These are phyloP conservation scores for Rhodotorula sphaerocarpa DNA, from an alignment of 768 basidiomycete genomes.

Conservation along the genomic window DNA sequence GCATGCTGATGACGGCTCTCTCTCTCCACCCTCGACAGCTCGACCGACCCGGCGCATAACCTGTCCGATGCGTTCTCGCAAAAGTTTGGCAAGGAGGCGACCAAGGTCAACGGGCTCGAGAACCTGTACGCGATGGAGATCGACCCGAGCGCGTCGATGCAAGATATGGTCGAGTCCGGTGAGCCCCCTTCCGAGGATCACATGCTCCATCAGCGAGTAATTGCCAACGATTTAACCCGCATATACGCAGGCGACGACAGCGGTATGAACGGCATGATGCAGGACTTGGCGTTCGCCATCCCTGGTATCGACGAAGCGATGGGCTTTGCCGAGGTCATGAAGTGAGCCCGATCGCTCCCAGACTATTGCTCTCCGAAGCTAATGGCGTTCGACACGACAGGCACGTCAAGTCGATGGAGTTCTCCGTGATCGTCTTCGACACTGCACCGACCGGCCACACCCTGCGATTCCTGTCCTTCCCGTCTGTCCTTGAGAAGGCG, in stretches of 20 bases:
- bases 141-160: slow-evolving; percentile 92
- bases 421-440: slow-evolving; percentile 99
- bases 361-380: neutral
- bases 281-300: slow-evolving; percentile 96
- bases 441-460: slow-evolving; percentile 99
- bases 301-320: slow-evolving; percentile 99
- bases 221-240: too few relatives aligned
- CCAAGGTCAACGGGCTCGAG: slow-evolving; percentile 87
- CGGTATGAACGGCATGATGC: slow-evolving; percentile 99
- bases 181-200: slow-evolving; percentile 41
- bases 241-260: slow-evolving; percentile 38
- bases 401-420: slow-evolving; percentile 99
- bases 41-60: slow-evolving; percentile 99
- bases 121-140: slow-evolving; percentile 99
- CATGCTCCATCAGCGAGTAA: too few relatives aligned
- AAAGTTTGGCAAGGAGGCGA: slow-evolving; percentile 98
- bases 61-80: slow-evolving; percentile 96
- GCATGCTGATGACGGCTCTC: too few relatives aligned
- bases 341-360: slow-evolving; percentile 51
- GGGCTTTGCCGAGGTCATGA: slow-evolving; percentile 99
- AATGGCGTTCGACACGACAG: slow-evolving; percentile 46
- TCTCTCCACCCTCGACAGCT: slow-evolving; percentile 42
- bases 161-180: slow-evolving; percentile 99
- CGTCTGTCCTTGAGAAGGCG: slow-evolving; percentile 92
- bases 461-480: slow-evolving; percentile 96